Percentiles rank a stretch among this genome's conserved stretches.
Conservation (phyloP, 805 yeast species). For the Yarrowia alimentaria region DNA sequence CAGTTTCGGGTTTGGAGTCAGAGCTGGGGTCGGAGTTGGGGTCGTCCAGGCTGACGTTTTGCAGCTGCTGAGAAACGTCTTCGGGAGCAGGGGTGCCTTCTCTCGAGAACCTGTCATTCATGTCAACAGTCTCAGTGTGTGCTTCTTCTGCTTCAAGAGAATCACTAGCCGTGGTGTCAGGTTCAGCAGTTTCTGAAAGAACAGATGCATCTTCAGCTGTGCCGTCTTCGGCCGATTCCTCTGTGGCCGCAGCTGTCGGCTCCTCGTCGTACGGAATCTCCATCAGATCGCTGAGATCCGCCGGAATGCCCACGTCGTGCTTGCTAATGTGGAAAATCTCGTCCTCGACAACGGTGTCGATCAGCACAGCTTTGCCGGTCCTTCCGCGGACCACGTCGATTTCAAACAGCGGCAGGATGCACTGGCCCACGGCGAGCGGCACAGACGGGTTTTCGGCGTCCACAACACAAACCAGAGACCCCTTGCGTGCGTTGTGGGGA, state of each 20-base stretch:
- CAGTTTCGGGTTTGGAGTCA: too few relatives aligned
- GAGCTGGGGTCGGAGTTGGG: too few relatives aligned
- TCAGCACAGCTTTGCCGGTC: constrained; percentile 74
- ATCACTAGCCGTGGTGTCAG: neutral
- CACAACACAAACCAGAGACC: constrained; percentile 69
- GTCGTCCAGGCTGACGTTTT: neutral
- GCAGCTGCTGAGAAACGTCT: neutral
- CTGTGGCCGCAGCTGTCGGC: too few relatives aligned
- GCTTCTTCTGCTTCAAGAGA: constrained; percentile 8
- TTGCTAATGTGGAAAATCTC: constrained; percentile 55
- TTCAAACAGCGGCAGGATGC: constrained; percentile 41
- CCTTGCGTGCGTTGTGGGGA: constrained; percentile 49
- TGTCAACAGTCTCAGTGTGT: too few relatives aligned
- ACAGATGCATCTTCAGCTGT: constrained; percentile 1
- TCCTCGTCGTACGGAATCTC: constrained; percentile 29
- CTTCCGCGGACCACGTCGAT: constrained; percentile 50
- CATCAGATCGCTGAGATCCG: constrained; percentile 35
- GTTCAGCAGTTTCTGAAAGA: neutral
- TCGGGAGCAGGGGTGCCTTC: constrained; percentile 12
- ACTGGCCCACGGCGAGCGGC: constrained; percentile 67
- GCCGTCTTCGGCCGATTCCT: constrained; percentile 1
- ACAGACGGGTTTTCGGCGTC: constrained; percentile 60
- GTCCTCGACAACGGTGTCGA: constrained; percentile 69
- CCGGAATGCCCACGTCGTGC: constrained; percentile 48
- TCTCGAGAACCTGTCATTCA: neutral